Base-by-base conservation (phyloP, 176 grass and related monocot genomes). In the Oryza punctata region DNA sequence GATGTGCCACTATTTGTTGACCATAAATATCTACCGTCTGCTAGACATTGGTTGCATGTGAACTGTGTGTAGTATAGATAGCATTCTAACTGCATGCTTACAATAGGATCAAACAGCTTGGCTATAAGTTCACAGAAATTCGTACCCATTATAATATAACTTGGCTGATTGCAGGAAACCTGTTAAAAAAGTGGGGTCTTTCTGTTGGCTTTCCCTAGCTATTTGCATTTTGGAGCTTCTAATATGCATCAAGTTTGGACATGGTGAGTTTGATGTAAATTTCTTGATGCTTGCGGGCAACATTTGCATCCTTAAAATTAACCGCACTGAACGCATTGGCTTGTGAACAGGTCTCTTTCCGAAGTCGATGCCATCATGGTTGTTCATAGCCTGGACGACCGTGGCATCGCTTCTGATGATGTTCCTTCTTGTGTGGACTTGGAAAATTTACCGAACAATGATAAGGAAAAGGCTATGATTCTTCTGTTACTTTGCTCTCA, bases 191-290 rank as follows among this genome's bases (percentile, higher is more conserved):
- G 96, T 99, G 30, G 96, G 96, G 60, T 88, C 93, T 63, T 99
- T 99, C 41, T 99, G 96, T 52, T 99, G 96, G 96, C 89, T 99
- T 79, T 91, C 96, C 32, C 78, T 99, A 21, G 96, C 96, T 64
- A 96, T 99, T 78, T 99, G 96, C 93, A 94, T 99, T 65, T 69
- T 99, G 35, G 96, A 99, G 74, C 96, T 99, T 85, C 93, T 99
- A 70, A 91, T 96, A 40, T 96, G 96, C 79, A 92, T 96, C 66
- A 99, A 99, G 77, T 99, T 99, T 81, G 93, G 96, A 25, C 77
- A 90, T 65, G 96, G 96, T 99, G 52, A 74, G 76, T 45, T 23
- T 40, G 35, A 12, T 7, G 80, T 28, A 3, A 29, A 19, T 25
- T 83, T 81, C 24, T 32, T 78, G 7, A 28, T 5, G 46, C 13